Conservation (phyloP, 495 filamentous ascomycete species). For the Penicillium macrosclerotiorum region DNA sequence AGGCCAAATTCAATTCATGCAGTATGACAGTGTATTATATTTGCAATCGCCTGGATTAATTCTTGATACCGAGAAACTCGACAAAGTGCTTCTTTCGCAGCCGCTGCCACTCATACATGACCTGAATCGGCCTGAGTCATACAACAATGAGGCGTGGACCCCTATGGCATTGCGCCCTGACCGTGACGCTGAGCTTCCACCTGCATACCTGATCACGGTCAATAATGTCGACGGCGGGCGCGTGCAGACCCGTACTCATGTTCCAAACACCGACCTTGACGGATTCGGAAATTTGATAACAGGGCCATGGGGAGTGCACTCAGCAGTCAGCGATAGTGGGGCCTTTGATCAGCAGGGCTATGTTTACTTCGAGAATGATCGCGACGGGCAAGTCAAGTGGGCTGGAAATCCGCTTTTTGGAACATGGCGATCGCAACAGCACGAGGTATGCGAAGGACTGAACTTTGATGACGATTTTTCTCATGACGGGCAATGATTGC, state of each 20-base stretch:
- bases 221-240: slow-evolving; percentile 36
- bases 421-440: slow-evolving; percentile 36
- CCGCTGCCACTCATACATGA: slow-evolving; percentile 39
- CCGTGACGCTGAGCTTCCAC: slow-evolving; percentile 33
- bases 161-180: slow-evolving; percentile 39
- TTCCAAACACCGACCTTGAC: slow-evolving; percentile 36
- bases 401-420: slow-evolving; percentile 38
- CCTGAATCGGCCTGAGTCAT: slow-evolving; percentile 36
- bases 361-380: slow-evolving; percentile 43
- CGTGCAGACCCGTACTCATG: slow-evolving; percentile 43
- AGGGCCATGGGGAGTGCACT: slow-evolving; percentile 22
- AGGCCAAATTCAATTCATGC: slow-evolving; percentile 49
- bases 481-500: slow-evolving; percentile 26
- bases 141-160: slow-evolving; percentile 45
- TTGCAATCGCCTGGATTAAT: slow-evolving; percentile 41
- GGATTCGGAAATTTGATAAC: slow-evolving; percentile 37
- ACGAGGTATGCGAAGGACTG: slow-evolving; percentile 38
- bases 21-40: slow-evolving; percentile 46
- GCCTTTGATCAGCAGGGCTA: slow-evolving; percentile 33
- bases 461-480: slow-evolving; percentile 30
- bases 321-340: slow-evolving; percentile 8
- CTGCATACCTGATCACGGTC: slow-evolving; percentile 44
- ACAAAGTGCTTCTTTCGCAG: slow-evolving; percentile 35
- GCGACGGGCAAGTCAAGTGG: slow-evolving; percentile 37
- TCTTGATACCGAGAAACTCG: slow-evolving; percentile 38